These are phyloP conservation scores for Vitis hybrid DNA, from an alignment of 177 flowering plant genomes.

Conservation along the genomic window DNA sequence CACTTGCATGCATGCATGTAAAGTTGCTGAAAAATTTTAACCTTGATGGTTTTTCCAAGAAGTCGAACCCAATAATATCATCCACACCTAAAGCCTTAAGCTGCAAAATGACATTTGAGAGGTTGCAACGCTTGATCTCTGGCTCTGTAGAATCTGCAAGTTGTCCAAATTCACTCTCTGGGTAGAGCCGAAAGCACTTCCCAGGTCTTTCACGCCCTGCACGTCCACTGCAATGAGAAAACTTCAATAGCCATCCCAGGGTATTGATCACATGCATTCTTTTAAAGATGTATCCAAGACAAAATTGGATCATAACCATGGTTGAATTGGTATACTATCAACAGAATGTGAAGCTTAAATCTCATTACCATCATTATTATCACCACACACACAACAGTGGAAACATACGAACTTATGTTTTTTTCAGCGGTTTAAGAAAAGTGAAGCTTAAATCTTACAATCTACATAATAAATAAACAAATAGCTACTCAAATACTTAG, in stretches of 20 bases:
- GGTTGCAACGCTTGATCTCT: conserved; percentile 92
- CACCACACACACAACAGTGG: neutral
- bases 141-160: conserved; percentile 81
- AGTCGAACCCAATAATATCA: conserved; percentile 88
- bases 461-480: no score
- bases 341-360: no score
- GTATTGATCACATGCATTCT: neutral
- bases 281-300: neutral
- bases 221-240: conserved; percentile 68
- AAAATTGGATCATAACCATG: neutral
- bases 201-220: conserved; percentile 99
- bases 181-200: conserved; percentile 87
- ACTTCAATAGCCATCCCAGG: conserved; percentile 3
- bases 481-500: no score
- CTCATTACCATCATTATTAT: no score
- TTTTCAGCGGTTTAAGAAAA: no score
- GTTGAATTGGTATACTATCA: neutral
- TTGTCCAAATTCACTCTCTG: conserved; percentile 70
- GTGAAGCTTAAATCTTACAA: no score
- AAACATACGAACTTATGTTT: neutral
- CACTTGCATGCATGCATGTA: no score
- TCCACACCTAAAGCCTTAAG: conserved; percentile 92
- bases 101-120: conserved; percentile 86
- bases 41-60: conserved; percentile 92
- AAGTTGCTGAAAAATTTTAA: conserved; percentile 15